A percentile compares a stretch with the other conserved stretches of the same genome.
Conservation (phyloP, 441 rosid species). For the Gossypium schwendimanii region DNA sequence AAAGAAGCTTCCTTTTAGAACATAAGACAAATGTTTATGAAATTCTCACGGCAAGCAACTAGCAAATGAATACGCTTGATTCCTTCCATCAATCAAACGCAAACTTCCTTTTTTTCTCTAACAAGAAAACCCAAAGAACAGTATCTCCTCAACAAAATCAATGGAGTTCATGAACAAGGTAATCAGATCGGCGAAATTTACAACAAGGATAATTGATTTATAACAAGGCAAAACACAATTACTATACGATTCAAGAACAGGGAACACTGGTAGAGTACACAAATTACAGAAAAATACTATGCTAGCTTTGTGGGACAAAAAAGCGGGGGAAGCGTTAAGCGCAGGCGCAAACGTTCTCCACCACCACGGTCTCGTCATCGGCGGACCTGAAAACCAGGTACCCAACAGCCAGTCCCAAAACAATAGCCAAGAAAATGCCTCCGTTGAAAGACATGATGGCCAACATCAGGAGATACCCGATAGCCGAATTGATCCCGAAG, state of each 20-base stretch:
- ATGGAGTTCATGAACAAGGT: no score
- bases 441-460: slow-evolving; percentile 63
- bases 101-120: background rate
- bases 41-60: background rate
- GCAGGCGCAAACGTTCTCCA: slow-evolving; percentile 42
- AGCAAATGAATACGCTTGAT: background rate
- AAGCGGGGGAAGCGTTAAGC: slow-evolving; percentile 16
- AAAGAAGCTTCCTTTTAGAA: background rate
- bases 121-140: no score
- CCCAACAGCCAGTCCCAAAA: slow-evolving; percentile 42
- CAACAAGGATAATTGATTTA: background rate
- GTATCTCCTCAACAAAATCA: no score
- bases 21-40: background rate
- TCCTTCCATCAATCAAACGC: background rate
- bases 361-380: slow-evolving; percentile 28
- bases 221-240: background rate
- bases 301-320: background rate
- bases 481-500: slow-evolving; percentile 51
- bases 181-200: background rate
- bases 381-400: slow-evolving; percentile 38
- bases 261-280: background rate
- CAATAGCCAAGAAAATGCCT: slow-evolving; percentile 51
- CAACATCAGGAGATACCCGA: slow-evolving; percentile 56
- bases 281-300: background rate
- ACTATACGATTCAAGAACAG: background rate